A percentile compares a stretch with the other conserved stretches of the same genome.
phyloP scores from a whole-genome alignment of 164 flowering plant genomes.

The Brasenia schreberi region DNA sequence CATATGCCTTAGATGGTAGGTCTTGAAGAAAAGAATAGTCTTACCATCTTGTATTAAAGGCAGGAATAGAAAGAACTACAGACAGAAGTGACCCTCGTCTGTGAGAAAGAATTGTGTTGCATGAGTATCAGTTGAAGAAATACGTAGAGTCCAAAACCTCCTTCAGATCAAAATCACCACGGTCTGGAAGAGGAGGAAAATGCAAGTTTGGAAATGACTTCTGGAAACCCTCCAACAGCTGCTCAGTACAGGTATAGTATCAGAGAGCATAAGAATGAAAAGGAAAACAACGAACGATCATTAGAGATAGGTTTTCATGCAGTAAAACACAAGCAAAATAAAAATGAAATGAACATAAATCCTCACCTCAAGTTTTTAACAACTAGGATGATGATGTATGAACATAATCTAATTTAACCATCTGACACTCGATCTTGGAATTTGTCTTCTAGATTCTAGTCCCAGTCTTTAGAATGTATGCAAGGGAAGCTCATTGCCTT shows the following conservation, averaged over 20 bases:
- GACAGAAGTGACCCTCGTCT: background rate
- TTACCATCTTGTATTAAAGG: background rate
- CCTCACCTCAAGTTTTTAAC: no score
- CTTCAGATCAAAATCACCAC: conserved; percentile 50
- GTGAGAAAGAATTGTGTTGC: background rate
- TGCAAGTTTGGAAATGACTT: conserved; percentile 32
- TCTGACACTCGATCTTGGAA: no score
- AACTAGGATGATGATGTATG: no score
- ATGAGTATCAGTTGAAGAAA: conserved; percentile 22
- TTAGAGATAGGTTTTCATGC: no score
- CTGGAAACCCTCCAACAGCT: conserved; percentile 52
- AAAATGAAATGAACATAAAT: background rate
- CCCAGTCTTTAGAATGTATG: no score
- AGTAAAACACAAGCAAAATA: background rate
- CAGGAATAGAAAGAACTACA: background rate
- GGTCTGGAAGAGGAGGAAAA: conserved; percentile 53
- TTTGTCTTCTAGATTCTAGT: no score
- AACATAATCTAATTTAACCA: no score
- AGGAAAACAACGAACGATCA: no score
- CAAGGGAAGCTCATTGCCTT: no score
- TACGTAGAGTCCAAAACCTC: conserved; percentile 45
- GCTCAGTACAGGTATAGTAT: conserved; percentile 6
- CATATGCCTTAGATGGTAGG: background rate
- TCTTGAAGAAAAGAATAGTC: background rate
- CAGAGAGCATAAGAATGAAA: no score